These are phyloP conservation scores for Pisolithus albus DNA, from an alignment of 768 basidiomycete genomes.

Conservation along the genomic window DNA sequence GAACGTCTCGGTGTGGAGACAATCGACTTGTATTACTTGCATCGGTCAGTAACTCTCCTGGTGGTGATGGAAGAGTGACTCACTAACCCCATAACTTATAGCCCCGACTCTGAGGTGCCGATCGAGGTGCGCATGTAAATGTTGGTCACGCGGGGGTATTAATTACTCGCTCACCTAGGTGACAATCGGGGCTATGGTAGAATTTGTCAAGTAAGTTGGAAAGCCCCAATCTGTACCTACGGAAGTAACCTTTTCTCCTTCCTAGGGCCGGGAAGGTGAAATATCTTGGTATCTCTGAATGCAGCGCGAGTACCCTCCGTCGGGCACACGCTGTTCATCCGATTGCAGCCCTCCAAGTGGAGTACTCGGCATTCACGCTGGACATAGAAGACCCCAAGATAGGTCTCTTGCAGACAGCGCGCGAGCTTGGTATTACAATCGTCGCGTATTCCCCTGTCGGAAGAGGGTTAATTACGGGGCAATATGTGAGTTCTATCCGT, in stretches of 20 bases:
- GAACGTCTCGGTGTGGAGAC: conserved; percentile 34
- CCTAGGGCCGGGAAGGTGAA: conserved; percentile 33
- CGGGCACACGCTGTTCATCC: conserved; percentile 47
- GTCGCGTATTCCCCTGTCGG: conserved; percentile 50
- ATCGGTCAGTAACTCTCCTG: conserved; percentile 22
- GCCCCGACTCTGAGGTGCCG: conserved; percentile 36
- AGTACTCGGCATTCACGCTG: conserved; percentile 45
- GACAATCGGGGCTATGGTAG: conserved; percentile 44
- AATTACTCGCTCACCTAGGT: conserved; percentile 12
- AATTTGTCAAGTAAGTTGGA: conserved; percentile 41
- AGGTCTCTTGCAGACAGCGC: conserved; percentile 34
- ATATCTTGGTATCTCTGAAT: conserved; percentile 49
- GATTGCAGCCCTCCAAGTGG: conserved; percentile 43
- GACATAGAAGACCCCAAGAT: conserved; percentile 41
- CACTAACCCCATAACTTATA: conserved; percentile 1
- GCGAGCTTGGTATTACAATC: conserved; percentile 44
- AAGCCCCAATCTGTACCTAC: not conserved
- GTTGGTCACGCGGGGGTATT: not conserved
- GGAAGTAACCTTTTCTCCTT: conserved; percentile 5
- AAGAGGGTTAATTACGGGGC: conserved; percentile 44
- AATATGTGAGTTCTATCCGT: conserved; percentile 26
- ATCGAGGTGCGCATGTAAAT: conserved; percentile 36
- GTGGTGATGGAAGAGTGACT: not conserved
- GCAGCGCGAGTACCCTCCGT: conserved; percentile 30
- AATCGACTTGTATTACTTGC: conserved; percentile 44